Evolutionary conservation across 768 basidiomycete genomes (phyloP), one percentile per base, ranked within the genome.

Genomic region (Panaeolus papilionaceus): DNA sequence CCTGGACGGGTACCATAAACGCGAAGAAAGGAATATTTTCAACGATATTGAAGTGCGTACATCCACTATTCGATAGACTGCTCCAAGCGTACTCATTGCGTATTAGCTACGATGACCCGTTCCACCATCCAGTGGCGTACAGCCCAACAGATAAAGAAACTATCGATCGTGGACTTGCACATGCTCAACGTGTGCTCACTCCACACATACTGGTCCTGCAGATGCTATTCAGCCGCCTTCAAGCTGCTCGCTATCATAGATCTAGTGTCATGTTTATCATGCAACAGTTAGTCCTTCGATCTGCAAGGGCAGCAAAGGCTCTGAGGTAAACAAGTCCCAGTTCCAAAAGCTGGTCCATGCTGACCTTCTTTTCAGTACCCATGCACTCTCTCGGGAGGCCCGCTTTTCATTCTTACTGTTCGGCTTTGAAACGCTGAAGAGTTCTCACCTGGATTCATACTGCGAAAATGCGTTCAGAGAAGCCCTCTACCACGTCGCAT

Each of bases 351-450:
- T 14, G 23, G 26, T 11, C 42, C 44, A 20, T 38, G 26, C 63
- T 72, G 61, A 66, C 58, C 54, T 37, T 38, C 54, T 11, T 62
- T 62, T 23, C 72, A 99, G 97, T 70, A 96, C 94, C 0, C 96
- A 99, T 77, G 88, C 96, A 0, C 84, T 99, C 39, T 92, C 97
- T 37, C 89, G 96, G 47, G 96, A 99, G 81, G 85, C 90, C 0
- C 88, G 95, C 16, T 97, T 97, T 76, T 91, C 94, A 0, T 90
- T 99, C 76, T 83, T 99, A 18, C 81, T 96, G 3, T 97, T 99
- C 75, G 97, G 94, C 0, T 95, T 99, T 74, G 95, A 98, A 77
- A 88, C 94, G 2, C 78, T 99, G 40, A 92, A 92, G 72, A 95
- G 95, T 72, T 96, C 94, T 11, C 86, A 90, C 69, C 81, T 98